These are phyloP conservation scores for Neospora caninum DNA, from an alignment of 169 alveolate species.

Conservation along the genomic window DNA sequence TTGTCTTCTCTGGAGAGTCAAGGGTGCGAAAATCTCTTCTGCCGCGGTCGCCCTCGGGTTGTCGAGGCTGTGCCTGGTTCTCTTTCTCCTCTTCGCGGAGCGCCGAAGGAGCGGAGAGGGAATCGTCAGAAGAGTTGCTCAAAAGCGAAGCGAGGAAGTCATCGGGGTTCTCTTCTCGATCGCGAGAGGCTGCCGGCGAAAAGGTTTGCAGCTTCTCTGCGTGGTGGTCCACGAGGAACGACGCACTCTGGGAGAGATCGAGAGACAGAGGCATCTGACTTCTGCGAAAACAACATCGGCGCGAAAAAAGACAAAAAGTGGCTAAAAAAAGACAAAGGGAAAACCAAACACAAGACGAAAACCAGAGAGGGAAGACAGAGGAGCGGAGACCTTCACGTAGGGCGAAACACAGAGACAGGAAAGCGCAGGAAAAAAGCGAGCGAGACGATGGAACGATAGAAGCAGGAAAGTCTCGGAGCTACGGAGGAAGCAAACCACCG, in stretches of 20 bases:
- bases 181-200: not conserved
- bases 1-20: not conserved
- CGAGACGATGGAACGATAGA: too few species aligned
- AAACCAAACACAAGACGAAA: too few species aligned
- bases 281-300: not conserved
- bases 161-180: not conserved
- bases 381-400: not conserved
- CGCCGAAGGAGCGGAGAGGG: not conserved
- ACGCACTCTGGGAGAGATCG: constrained; percentile 21
- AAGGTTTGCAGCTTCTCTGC: not conserved
- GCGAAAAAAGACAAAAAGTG: not conserved
- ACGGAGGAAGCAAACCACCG: too few species aligned
- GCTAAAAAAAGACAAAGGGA: too few species aligned
- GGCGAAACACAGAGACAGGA: too few species aligned
- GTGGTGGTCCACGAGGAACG: constrained; percentile 2
- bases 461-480: too few species aligned
- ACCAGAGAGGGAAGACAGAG: too few species aligned
- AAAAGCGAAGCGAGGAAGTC: not conserved
- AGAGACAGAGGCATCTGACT: constrained; percentile 18
- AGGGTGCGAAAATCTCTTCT: not conserved
- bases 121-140: not conserved
- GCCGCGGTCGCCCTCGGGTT: not conserved
- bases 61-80: not conserved
- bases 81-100: not conserved
- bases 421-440: too few species aligned